Evolutionary conservation across 441 rosid genomes (phyloP).

Genomic region (Kokia cookei): DNA sequence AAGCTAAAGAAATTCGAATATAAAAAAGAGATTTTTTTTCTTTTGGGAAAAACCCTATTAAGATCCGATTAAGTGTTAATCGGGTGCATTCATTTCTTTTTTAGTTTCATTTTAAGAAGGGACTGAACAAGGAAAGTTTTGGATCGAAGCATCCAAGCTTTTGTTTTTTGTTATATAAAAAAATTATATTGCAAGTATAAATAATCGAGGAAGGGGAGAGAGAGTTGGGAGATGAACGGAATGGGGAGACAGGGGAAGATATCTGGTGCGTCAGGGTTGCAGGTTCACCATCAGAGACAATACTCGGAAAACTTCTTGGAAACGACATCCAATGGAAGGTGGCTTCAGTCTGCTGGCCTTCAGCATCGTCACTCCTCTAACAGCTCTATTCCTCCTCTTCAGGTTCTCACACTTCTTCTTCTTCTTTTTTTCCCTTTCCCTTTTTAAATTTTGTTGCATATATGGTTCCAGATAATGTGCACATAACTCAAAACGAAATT

Average conservation of each 20-base stretch:
- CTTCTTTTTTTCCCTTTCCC: not conserved
- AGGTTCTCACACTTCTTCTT: constrained; percentile 26
- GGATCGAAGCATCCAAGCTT: constrained; percentile 2
- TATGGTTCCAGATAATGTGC: not conserved
- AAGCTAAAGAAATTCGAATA: not conserved
- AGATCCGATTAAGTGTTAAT: not conserved
- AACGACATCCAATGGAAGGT: constrained; percentile 67
- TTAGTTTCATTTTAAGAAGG: not conserved
- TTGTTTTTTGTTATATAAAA: not conserved
- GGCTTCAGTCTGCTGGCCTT: constrained; percentile 94
- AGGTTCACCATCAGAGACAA: constrained; percentile 87
- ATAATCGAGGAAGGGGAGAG: not conserved
- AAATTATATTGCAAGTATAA: not conserved
- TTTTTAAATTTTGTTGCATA: not conserved
- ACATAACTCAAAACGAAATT: not conserved
- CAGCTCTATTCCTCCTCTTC: constrained; percentile 53
- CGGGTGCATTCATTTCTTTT: not conserved
- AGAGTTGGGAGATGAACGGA: constrained; percentile 50
- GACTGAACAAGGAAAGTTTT: not conserved
- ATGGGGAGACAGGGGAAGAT: constrained; percentile 71
- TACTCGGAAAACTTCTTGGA: constrained; percentile 73
- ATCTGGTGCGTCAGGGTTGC: constrained; percentile 71
- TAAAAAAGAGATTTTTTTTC: not conserved
- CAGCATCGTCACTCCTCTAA: constrained; percentile 69
- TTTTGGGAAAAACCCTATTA: not conserved